A percentile compares a stretch with the other conserved stretches of the same genome.
Evolutionary conservation across 2,329 filamentous ascomycete species (phyloP).

Genomic region (Raffaelea ambrosiae): DNA sequence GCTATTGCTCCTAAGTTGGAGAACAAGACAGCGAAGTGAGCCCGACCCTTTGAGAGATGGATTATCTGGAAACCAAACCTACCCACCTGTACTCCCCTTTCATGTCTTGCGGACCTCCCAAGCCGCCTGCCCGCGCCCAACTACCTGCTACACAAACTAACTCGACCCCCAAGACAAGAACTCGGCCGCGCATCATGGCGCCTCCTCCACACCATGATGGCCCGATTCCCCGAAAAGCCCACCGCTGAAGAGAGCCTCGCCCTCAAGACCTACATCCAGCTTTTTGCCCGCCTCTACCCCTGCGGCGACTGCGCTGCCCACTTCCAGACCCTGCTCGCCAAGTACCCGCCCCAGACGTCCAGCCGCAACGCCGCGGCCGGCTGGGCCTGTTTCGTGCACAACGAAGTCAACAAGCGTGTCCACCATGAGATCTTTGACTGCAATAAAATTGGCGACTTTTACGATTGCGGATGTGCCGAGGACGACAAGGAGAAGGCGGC

Average conservation of each 20-base stretch:
- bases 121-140: background rate
- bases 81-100: too few relatives aligned
- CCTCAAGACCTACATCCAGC: conserved; percentile 55
- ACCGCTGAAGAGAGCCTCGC: conserved; percentile 53
- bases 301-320: conserved; percentile 62
- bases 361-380: conserved; percentile 55
- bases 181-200: conserved; percentile 62
- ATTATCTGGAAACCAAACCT: background rate
- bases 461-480: conserved; percentile 65
- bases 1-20: conserved; percentile 74
- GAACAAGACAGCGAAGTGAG: conserved; percentile 71
- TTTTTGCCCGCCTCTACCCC: conserved; percentile 61
- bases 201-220: conserved; percentile 63
- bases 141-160: background rate
- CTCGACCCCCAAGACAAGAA: conserved; percentile 26
- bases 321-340: conserved; percentile 52
- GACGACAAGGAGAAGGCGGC: conserved; percentile 45
- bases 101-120: too few relatives aligned
- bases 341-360: conserved; percentile 58
- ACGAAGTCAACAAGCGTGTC: conserved; percentile 56
- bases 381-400: conserved; percentile 62
- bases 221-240: conserved; percentile 58
- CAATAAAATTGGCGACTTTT: conserved; percentile 59
- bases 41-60: conserved; percentile 6
- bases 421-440: conserved; percentile 57